A percentile compares a stretch with the other conserved stretches of the same genome.
Conservation (phyloP, 108 stramenopile genomes). For the Cylindrotheca fusiformis region DNA sequence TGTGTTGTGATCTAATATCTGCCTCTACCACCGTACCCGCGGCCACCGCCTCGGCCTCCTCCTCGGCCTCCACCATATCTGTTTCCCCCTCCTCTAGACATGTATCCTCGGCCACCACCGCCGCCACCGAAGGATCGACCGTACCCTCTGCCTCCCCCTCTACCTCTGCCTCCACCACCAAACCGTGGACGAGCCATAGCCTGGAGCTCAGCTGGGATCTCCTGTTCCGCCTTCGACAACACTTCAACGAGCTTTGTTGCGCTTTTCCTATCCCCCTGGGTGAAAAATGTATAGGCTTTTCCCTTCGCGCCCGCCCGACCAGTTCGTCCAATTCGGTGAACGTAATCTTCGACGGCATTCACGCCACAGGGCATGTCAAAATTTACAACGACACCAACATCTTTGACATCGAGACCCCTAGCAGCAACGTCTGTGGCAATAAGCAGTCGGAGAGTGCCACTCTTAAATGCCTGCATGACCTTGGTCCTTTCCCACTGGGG, state of each 20-base stretch:
- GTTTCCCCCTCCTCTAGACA: slow-evolving; percentile 51
- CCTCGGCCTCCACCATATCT: slow-evolving; percentile 42
- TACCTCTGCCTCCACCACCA: slow-evolving; percentile 52
- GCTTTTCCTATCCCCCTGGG: slow-evolving; percentile 73
- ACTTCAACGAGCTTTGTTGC: slow-evolving; percentile 85
- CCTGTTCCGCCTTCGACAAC: slow-evolving; percentile 78
- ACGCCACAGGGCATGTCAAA: slow-evolving; percentile 94
- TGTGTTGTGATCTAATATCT: no score
- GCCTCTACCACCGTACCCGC: slow-evolving; percentile 34
- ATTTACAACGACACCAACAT: slow-evolving; percentile 96
- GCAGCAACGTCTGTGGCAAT: slow-evolving; percentile 99
- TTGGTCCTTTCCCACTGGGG: slow-evolving; percentile 95
- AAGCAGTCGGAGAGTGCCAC: slow-evolving; percentile 82
- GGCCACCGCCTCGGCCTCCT: slow-evolving; percentile 37
- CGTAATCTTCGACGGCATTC: slow-evolving; percentile 89
- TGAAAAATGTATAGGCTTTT: slow-evolving; percentile 88
- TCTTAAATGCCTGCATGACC: slow-evolving; percentile 94
- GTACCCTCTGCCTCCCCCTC: slow-evolving; percentile 45
- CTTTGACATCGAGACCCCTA: slow-evolving; percentile 97
- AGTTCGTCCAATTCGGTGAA: slow-evolving; percentile 95
- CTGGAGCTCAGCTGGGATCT: slow-evolving; percentile 72
- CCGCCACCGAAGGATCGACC: slow-evolving; percentile 43
- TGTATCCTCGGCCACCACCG: slow-evolving; percentile 57
- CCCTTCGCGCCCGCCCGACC: slow-evolving; percentile 95
- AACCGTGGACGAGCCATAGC: slow-evolving; percentile 71